These are phyloP conservation scores for Nitzschia inconspicua DNA, from an alignment of 108 stramenopile species.

Conservation along the genomic window DNA sequence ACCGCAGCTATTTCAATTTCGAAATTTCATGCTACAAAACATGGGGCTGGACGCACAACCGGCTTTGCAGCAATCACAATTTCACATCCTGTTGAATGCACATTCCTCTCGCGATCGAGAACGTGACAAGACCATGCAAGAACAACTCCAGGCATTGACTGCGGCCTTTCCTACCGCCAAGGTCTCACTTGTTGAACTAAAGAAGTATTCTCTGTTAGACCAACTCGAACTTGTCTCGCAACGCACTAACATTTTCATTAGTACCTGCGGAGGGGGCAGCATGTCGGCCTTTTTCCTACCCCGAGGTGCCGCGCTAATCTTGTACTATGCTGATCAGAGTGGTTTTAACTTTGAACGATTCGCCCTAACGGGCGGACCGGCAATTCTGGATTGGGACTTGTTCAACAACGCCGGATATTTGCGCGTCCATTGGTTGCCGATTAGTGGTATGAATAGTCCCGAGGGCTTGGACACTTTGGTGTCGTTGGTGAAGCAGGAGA, in stretches of 20 bases:
- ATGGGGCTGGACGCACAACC: conserved; percentile 20
- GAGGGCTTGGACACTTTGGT: conserved; percentile 18
- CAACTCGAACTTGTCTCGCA: conserved; percentile 34
- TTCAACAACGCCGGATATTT: conserved; percentile 39
- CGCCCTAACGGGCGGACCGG: conserved; percentile 29
- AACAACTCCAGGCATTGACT: conserved; percentile 21
- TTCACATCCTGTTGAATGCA: conserved; percentile 35
- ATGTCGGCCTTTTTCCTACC: conserved; percentile 46
- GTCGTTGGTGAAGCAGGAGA: conserved; percentile 20
- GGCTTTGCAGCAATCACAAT: background rate
- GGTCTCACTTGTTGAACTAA: conserved; percentile 21
- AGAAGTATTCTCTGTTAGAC: conserved; percentile 22
- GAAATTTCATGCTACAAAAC: conserved; percentile 37
- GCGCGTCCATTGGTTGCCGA: conserved; percentile 42
- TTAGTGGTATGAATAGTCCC: conserved; percentile 26
- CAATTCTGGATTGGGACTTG: conserved; percentile 44
- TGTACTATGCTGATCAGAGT: conserved; percentile 27
- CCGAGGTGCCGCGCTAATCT: conserved; percentile 28
- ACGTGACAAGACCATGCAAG: conserved; percentile 30
- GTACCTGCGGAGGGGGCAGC: conserved; percentile 31
- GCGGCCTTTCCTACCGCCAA: conserved; percentile 21
- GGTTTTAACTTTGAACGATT: conserved; percentile 11
- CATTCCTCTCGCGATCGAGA: conserved; percentile 31
- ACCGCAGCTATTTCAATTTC: conserved; percentile 31
- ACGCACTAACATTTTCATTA: conserved; percentile 28